Base-by-base conservation (phyloP, 2,329 filamentous ascomycete species). In the Venturia nashicola region DNA sequence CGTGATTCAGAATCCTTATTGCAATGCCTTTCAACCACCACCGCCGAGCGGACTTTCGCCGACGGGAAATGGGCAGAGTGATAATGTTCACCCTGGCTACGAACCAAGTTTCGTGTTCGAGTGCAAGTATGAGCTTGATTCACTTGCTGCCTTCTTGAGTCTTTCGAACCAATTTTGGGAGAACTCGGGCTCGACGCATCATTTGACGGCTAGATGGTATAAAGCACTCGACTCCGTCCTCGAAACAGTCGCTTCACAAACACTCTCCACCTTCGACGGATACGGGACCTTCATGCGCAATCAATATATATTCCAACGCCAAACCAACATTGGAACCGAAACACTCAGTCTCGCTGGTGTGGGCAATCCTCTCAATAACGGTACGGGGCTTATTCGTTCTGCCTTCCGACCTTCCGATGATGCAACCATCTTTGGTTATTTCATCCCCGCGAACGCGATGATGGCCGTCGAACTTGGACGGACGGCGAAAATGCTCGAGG, bases 81-180 rank as follows among this genome's bases (percentile, higher is more conserved):
- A 99, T 71, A 76, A 73, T 9, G 94, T 99, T 0, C 91, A 96
- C 70, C 94, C 94, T 0, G 80, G 81, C 0, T 97, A 96, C 72
- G 91, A 97, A 71, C 88, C 88, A 0, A 84, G 81, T 0, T 83
- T 86, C 60, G 94, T 99, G 3, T 99, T 97, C 68, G 94, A 99
- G 76, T 99, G 94, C 83, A 99, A 99, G 76, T 99, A 97, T 76
- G 94, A 99, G 78, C 85, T 99, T 27, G 94, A 99, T 76, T 97
- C 92, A 9, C 81, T 99, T 0, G 94, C 92, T 0, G 88, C 95
- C 72, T 99, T 99, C 74, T 82, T 99, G 6, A 86, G 89, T 0
- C 78, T 99, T 2, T 84, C 82, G 20, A 97, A 96, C 70, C 86
- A 96, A 69, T 97, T 96, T 76, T 82, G 94, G 76, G 84, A 88